Percentiles rank a stretch among this genome's conserved stretches.
Conservation (phyloP, 768 basidiomycete species). For the Boletus reticuloceps region DNA sequence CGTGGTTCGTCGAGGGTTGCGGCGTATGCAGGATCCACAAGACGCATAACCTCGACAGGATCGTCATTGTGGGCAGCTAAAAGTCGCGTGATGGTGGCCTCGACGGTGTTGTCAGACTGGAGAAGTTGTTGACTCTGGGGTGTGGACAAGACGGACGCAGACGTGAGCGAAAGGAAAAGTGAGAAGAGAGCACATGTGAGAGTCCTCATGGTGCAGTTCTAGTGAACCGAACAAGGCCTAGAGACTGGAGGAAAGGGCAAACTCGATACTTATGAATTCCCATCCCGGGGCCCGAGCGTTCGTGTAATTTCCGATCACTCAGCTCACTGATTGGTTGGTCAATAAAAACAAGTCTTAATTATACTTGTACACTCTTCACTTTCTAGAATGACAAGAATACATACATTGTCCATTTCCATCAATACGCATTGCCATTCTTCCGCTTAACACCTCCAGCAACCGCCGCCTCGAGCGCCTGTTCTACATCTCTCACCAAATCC, state of each 20-base stretch:
- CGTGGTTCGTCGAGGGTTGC: constrained; percentile 16
- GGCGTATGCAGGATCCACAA: constrained; percentile 13
- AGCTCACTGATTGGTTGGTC: too few relatives aligned
- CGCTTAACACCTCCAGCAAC: constrained; percentile 1
- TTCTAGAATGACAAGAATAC: too few relatives aligned
- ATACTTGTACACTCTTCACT: too few relatives aligned
- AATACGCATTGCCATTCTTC: neutral
- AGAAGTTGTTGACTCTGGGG: neutral
- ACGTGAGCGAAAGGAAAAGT: neutral
- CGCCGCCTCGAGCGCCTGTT: constrained; percentile 26
- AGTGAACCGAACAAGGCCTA: too few relatives aligned
- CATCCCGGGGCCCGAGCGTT: too few relatives aligned
- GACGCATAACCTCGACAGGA: constrained; percentile 13
- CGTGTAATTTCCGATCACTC: too few relatives aligned
- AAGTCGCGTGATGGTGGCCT: neutral
- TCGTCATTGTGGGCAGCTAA: constrained; percentile 14
- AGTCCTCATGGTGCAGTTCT: neutral
- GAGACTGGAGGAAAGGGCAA: too few relatives aligned
- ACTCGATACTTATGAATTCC: too few relatives aligned
- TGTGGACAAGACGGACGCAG: neutral
- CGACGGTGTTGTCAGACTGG: neutral
- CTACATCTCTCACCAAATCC: constrained; percentile 56
- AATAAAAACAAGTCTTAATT: too few relatives aligned
- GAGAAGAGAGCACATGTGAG: neutral
- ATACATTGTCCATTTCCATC: neutral